These are phyloP conservation scores for Pythium insidiosum DNA, from an alignment of 352 stramenopile genomes.

Conservation along the genomic window DNA sequence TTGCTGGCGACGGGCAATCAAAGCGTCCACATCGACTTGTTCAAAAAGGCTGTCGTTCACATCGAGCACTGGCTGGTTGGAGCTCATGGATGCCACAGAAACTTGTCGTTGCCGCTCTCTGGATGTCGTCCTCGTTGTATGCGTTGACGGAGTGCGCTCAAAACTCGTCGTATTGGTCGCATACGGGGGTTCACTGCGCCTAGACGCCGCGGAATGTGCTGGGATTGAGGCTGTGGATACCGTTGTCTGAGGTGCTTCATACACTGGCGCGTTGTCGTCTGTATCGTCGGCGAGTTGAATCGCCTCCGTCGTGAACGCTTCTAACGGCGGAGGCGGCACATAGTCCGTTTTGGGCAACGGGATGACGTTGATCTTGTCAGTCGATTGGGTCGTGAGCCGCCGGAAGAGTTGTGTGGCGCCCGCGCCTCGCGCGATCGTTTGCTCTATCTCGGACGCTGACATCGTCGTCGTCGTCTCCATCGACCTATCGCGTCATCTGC, in stretches of 20 bases:
- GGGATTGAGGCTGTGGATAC: no score
- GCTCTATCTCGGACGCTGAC: slow-evolving; percentile 1
- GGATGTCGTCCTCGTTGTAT: no score
- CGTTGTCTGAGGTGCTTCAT: no score
- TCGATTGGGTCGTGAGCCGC: slow-evolving; percentile 2
- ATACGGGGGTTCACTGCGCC: no score
- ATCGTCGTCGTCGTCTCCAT: not conserved
- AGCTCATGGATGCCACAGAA: no score
- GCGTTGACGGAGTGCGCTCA: no score
- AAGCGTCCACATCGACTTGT: slow-evolving; percentile 15
- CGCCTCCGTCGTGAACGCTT: slow-evolving; percentile 9
- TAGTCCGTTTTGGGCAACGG: not conserved
- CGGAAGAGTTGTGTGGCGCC: slow-evolving; percentile 8
- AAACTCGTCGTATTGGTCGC: no score
- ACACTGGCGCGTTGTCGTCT: slow-evolving; percentile 13
- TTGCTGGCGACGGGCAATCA: slow-evolving; percentile 6
- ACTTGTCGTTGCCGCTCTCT: no score
- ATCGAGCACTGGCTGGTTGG: slow-evolving; percentile 8
- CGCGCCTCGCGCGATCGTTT: slow-evolving; percentile 14
- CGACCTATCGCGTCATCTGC: no score
- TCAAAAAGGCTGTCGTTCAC: slow-evolving; percentile 15
- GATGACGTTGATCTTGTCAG: not conserved
- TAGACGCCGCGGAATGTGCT: no score
- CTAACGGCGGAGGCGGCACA: slow-evolving; percentile 4
- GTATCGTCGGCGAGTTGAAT: slow-evolving; percentile 1